Evolutionary conservation across 345 rosid genomes (phyloP), one percentile per base, ranked within the genome.

Genomic region (Acer negundo): DNA sequence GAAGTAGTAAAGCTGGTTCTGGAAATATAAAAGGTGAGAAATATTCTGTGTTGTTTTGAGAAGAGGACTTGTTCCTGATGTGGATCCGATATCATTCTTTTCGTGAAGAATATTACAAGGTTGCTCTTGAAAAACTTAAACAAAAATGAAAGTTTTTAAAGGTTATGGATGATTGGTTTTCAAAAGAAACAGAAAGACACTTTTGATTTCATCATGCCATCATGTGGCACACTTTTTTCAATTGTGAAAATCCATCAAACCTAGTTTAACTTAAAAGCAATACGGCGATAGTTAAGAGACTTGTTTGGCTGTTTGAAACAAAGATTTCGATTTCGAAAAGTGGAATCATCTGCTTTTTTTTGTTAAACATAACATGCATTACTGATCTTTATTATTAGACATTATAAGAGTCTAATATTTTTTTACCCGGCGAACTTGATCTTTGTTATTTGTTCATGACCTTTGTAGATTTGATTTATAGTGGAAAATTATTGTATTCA

Each of bases 41-140:
- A 5, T 35, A 35, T 84, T 79, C 62, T 75, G 73, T 72, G 78
- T 83, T 79, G 63, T 67, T 67, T 62, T 85, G 77, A 53, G 68
- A 53, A 46, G 59, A 53, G 75, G 67, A 85, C 81, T 70, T 85
- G 70, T 84, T 70, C 81, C 76, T 58, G 73, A 59, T 51, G 55
- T 82, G 83, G 73, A 76, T 49, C 49, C 35, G 62, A 38, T 74
- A 62, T 56, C 38, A 55, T 65, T 16, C 47, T 74, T 81, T 80
- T 77, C 13, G 15, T 26, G 28, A 62, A 42, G 75, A 26, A 78
- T 56, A 72, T 84, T 69, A 64, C 74, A 61, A 68, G 56, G 67
- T 65, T 59, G 58, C 75, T 78, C 22, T 19, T 0, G 9, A 17
- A 26, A 72, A 74, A 19, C 65, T 35, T 58, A 73, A 76, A 75